phyloP scores from a whole-genome alignment of 129 eudicot species.

The Flaveria linearis region DNA sequence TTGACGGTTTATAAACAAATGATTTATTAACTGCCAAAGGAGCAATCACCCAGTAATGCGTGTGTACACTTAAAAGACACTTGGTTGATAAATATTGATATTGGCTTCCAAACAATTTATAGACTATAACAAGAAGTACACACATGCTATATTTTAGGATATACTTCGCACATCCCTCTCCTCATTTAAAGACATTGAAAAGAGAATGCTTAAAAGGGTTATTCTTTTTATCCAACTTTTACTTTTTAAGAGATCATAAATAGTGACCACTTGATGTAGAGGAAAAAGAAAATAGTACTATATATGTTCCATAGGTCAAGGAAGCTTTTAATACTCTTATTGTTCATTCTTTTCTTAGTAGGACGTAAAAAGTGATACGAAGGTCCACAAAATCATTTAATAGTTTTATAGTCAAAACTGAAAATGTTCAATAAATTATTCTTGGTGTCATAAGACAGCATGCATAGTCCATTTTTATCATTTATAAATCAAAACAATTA shows the following conservation, averaged over 20 bases:
- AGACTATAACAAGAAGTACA: not conserved
- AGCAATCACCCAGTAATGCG: conserved; percentile 13
- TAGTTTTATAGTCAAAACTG: not conserved
- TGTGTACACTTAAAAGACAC: not conserved
- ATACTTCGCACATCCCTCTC: conserved; percentile 13
- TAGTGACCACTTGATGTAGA: not conserved
- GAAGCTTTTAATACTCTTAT: not conserved
- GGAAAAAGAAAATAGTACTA: not conserved
- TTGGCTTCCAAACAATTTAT: conserved; percentile 1
- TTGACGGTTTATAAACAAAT: not conserved
- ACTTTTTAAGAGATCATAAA: not conserved
- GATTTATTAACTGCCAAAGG: not conserved
- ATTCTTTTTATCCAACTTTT: conserved; percentile 13
- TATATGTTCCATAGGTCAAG: not conserved
- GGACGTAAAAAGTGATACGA: not conserved
- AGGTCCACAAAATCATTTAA: not conserved
- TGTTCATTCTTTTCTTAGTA: not conserved
- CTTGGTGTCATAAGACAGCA: too few relatives aligned
- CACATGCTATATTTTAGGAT: conserved; percentile 6
- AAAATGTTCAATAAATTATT: not conserved
- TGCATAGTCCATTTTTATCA: too few relatives aligned
- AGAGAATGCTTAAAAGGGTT: not conserved
- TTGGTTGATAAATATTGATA: not conserved
- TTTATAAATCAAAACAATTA: too few relatives aligned
- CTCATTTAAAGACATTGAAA: not conserved